Evolutionary conservation across 2,329 filamentous ascomycete genomes (phyloP).

Genomic region (Thermothelomyces thermophilus): DNA sequence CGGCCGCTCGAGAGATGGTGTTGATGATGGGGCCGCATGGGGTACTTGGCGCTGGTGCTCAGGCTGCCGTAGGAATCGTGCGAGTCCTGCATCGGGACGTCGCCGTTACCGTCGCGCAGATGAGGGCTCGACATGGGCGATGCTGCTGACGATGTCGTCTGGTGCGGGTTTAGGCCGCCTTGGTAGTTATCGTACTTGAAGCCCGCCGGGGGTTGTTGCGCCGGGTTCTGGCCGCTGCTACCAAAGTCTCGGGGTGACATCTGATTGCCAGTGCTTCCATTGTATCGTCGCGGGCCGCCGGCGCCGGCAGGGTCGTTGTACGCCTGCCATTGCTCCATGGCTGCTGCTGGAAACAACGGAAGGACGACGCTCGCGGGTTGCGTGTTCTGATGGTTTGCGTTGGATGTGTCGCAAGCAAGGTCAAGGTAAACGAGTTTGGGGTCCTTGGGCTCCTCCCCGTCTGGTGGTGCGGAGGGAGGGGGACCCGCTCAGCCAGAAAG

Average conservation of each 20-base stretch:
- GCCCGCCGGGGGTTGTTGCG: slow-evolving; percentile 45
- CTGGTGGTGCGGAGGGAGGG: slow-evolving; percentile 2
- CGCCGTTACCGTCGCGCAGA: slow-evolving; percentile 64
- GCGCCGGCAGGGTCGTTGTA: slow-evolving; percentile 57
- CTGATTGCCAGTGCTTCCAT: slow-evolving; percentile 33
- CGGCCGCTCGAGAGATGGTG: slow-evolving; percentile 55
- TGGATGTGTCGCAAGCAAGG: slow-evolving; percentile 6
- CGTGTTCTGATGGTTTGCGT: slow-evolving; percentile 4
- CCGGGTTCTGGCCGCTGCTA: slow-evolving; percentile 33
- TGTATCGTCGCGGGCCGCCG: slow-evolving; percentile 59
- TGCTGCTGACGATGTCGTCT: slow-evolving; percentile 40
- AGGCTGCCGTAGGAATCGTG: slow-evolving; percentile 76
- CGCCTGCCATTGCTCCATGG: slow-evolving; percentile 59
- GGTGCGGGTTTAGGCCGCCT: slow-evolving; percentile 35
- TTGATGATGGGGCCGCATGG: slow-evolving; percentile 70
- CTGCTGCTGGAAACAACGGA: slow-evolving; percentile 22
- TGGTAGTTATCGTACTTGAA: slow-evolving; percentile 67
- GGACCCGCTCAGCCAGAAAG: slow-evolving; percentile 7
- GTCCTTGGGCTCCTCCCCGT: slow-evolving; percentile 4
- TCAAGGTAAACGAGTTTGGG: slow-evolving; percentile 11
- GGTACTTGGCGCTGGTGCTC: slow-evolving; percentile 81
- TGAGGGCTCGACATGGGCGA: slow-evolving; percentile 54
- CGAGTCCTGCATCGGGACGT: slow-evolving; percentile 80
- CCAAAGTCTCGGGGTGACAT: slow-evolving; percentile 28
- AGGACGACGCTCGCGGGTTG: slow-evolving; percentile 1